These are phyloP conservation scores for Aleurites moluccanus DNA, from an alignment of 441 rosid species.

Conservation along the genomic window DNA sequence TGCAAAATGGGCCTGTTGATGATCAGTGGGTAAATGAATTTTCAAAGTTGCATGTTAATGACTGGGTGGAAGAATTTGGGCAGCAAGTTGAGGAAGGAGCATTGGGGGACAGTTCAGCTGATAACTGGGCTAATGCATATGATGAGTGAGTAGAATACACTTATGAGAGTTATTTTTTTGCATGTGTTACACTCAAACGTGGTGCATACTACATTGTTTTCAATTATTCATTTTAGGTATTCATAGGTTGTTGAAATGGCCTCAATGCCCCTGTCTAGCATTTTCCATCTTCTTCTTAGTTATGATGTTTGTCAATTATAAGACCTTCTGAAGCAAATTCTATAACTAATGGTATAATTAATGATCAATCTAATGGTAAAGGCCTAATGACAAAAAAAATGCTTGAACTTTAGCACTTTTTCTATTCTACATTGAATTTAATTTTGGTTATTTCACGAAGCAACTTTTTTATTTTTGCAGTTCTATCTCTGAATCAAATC, in stretches of 20 bases:
- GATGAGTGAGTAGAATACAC: slow-evolving; percentile 68
- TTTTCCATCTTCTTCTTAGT: background rate
- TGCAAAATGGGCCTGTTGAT: slow-evolving; percentile 51
- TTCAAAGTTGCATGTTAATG: slow-evolving; percentile 85
- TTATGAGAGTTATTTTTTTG: slow-evolving; percentile 6
- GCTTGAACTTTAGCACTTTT: background rate
- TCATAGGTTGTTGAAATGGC: background rate
- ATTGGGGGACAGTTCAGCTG: slow-evolving; percentile 59
- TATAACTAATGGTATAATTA: background rate
- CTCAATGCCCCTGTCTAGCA: background rate
- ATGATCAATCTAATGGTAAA: background rate
- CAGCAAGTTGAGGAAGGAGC: slow-evolving; percentile 68
- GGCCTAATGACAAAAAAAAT: background rate
- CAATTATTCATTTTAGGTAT: background rate
- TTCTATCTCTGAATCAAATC: background rate
- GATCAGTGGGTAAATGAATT: slow-evolving; percentile 96
- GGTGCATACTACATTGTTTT: background rate
- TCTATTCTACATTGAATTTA: background rate
- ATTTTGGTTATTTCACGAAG: background rate
- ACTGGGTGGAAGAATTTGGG: slow-evolving; percentile 94
- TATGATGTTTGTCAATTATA: background rate
- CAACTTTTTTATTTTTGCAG: no score
- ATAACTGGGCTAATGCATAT: slow-evolving; percentile 89
- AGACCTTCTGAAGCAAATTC: background rate
- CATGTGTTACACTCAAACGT: background rate